Base-by-base conservation (phyloP, 768 basidiomycete species). In the Leccinum longicurvipes region DNA sequence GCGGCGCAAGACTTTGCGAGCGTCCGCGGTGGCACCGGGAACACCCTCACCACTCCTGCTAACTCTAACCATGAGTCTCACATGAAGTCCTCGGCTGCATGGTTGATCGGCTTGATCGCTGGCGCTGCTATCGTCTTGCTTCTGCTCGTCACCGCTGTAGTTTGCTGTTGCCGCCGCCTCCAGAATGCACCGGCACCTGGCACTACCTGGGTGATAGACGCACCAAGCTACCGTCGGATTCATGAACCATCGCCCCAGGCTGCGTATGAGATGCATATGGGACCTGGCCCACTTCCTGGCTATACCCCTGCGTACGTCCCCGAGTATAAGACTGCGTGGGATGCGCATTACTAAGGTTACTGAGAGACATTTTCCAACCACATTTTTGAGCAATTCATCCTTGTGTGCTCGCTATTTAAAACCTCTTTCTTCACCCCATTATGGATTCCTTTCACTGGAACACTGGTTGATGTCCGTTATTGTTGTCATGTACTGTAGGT, bases 11-110 rank as follows among this genome's bases (percentile, higher is more conserved):
- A 60, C 47, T 66, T 61, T 39, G 53, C 52, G 24, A 44, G 6
- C 5, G 48, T 63, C 11, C 64, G 65, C 51, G 31, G 6, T 31
- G 31, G 52, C 24, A 12, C 6, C 76, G 81, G 60, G 23, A 56
- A 19, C 73, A 73, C 59, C 75, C 76, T 58, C 73, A 76, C 17
- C 73, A 76, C 17, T 60, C 68, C 41, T 59, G 69, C 27, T 68
- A 73, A 11, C 60, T 76, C 29, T 69, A 64, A 53, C 71, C 75
- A 17, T 36, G 66, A 47, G 68, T 57, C 52, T 45, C 50, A 28
- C 9, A 50, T 44, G n/a, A 2, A 55, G 24, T 27, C 54, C 2
- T 2, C 45, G 36, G 39, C 39, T 41, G 11, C 19, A 11, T 51
- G 58, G 61, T 12, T 55, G 23, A 60, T 72, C 14, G 67, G 31